Base-by-base conservation (phyloP, 1,284 basidiomycete species). In the Phellopilus nigrolimitatus region DNA sequence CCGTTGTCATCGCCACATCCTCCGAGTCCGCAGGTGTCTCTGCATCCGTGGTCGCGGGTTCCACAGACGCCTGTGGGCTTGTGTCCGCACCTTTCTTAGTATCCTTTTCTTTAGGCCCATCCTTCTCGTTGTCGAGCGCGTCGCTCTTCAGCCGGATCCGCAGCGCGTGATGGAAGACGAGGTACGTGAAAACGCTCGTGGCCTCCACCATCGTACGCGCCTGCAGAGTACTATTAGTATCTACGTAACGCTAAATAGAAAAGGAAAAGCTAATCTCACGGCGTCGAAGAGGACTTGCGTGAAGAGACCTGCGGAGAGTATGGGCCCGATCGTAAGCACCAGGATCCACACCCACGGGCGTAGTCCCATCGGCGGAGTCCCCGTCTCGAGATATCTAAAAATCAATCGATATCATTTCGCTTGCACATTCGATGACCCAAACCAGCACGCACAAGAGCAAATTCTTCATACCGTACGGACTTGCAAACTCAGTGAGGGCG, bases 151-250 rank as follows among this genome's bases (percentile, higher is more conserved):
- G 70, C 21, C 79, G 71, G 21, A 82, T 72, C 10, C 77, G 70
- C 10, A 84, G 68, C 1, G 79, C 66, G 51, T 80, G 79, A 54
- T 79, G 74, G 61, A 82, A 80, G 3, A 82, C 61, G 5, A 81
- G 68, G 57, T 82, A 56, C 17, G 72, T 70, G 7, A 78, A 70
- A 19, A 74, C 58, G 28, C 64, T 68, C 41, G 56, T 31, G n/a
- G 27, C 10, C 37, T 44, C 24, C 17, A 54, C 30, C 2, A 45
- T 13, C 5, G 50, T 39, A 15, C 41, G 47, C 6, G 53, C 46
- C 53, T 54, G 12, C 7, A 22, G 1, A 12, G 7, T 39, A 13
- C 13, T 25, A 21, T n/a, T 6, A 8, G 17, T 17, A 9, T 5
- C 12, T 36, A 27, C 10, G 24, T 13, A 41, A 30, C 6, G 6